These are phyloP conservation scores for Salix caprea DNA, from an alignment of 345 rosid genomes.

Conservation along the genomic window DNA sequence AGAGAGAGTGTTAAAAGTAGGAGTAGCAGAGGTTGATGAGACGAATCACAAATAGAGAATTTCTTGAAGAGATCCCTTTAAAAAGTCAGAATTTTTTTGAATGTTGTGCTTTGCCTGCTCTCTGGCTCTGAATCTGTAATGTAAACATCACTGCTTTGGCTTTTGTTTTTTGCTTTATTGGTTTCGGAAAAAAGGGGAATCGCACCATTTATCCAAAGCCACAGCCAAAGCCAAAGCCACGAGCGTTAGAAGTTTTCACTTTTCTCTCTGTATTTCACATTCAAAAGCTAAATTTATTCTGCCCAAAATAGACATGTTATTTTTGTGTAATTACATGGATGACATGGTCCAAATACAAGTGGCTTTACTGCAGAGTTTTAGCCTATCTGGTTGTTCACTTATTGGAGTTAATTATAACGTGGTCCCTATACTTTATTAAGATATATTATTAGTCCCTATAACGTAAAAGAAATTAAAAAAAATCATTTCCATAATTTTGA, in stretches of 20 bases:
- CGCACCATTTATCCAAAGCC: neutral
- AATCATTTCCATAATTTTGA: too few species aligned
- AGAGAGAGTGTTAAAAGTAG: neutral
- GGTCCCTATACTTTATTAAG: too few species aligned
- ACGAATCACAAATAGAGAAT: constrained; percentile 31
- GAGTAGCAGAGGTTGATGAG: constrained; percentile 4
- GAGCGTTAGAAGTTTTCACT: neutral
- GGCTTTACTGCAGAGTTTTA: too few species aligned
- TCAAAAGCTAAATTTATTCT: neutral
- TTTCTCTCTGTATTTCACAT: neutral
- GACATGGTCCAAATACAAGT: too few species aligned
- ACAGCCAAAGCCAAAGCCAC: neutral
- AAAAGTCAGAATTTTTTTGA: constrained; percentile 3
- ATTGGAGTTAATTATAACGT: too few species aligned
- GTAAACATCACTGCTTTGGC: constrained; percentile 19
- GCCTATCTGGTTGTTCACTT: too few species aligned
- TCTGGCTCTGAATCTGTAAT: neutral
- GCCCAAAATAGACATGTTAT: too few species aligned
- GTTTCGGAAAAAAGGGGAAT: constrained; percentile 30
- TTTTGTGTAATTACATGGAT: too few species aligned
- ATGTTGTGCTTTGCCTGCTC: constrained; percentile 11
- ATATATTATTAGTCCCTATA: too few species aligned
- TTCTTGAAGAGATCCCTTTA: constrained; percentile 19
- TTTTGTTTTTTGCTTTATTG: constrained; percentile 33
- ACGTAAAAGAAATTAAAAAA: too few species aligned